Conservation (phyloP, 306 rosid species). For the Erythrophleum fordii region DNA sequence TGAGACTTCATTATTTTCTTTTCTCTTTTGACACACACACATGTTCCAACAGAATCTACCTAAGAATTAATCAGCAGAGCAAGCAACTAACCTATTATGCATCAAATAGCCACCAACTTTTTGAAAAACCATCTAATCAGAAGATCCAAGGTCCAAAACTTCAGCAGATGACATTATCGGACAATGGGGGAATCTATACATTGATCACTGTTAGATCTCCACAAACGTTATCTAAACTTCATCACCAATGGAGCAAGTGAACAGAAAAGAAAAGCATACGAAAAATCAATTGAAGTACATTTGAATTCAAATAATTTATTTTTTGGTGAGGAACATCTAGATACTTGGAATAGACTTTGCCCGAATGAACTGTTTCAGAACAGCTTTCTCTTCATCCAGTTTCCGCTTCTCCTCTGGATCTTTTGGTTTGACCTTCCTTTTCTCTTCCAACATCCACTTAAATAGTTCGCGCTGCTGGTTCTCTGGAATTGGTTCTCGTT, state of each 20-base stretch:
- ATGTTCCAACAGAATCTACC: not conserved
- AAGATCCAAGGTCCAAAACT: conserved; percentile 15
- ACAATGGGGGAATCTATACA: conserved; percentile 23
- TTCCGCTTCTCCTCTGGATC: conserved; percentile 74
- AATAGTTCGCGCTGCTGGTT: conserved; percentile 74
- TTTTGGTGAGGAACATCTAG: conserved; percentile 30
- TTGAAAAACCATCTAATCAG: conserved; percentile 4
- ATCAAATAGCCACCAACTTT: conserved; percentile 28
- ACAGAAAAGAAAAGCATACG: not conserved
- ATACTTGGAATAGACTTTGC: conserved; percentile 79
- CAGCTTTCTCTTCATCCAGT: conserved; percentile 87
- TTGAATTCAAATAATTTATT: not conserved
- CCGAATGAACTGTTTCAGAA: conserved; percentile 75
- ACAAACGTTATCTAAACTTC: not conserved
- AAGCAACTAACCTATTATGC: not conserved
- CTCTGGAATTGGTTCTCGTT: conserved; percentile 72
- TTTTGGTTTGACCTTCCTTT: conserved; percentile 78
- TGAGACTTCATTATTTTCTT: too few species aligned
- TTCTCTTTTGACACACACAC: too few species aligned
- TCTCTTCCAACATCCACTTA: conserved; percentile 95
- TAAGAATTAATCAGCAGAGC: not conserved
- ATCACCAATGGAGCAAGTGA: not conserved
- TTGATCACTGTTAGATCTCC: not conserved
- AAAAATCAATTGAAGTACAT: not conserved
- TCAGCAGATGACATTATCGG: conserved; percentile 38